phyloP scores from a whole-genome alignment of 345 rosid genomes.

The Acer negundo region DNA sequence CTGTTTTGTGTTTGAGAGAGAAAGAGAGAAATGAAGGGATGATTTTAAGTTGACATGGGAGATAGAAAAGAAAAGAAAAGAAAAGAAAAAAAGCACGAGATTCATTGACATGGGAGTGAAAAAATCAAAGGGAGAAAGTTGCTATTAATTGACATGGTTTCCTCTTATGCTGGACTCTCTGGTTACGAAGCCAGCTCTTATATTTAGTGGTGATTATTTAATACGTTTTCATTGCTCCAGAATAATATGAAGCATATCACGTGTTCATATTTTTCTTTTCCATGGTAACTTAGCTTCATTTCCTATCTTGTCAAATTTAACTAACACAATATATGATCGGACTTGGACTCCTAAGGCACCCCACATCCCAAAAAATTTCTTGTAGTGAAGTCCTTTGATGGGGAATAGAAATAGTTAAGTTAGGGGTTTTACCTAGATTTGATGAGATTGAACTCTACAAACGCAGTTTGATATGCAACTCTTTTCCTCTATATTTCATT shows the following conservation, averaged over 20 bases:
- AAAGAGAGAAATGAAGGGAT: background rate
- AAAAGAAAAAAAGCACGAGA: constrained; percentile 41
- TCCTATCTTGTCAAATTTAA: background rate
- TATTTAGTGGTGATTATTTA: constrained; percentile 42
- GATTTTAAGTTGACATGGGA: background rate
- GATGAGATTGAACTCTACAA: no score
- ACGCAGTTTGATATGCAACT: no score
- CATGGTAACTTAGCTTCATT: background rate
- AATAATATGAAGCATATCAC: background rate
- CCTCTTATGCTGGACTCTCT: constrained; percentile 27
- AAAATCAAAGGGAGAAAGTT: constrained; percentile 37
- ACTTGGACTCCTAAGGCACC: no score
- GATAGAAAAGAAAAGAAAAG: background rate
- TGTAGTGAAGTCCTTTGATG: no score
- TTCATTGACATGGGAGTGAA: constrained; percentile 23
- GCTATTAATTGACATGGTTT: constrained; percentile 32
- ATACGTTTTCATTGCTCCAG: background rate
- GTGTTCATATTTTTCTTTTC: background rate
- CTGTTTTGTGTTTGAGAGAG: constrained; percentile 7
- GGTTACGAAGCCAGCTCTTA: constrained; percentile 27
- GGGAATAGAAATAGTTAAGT: no score
- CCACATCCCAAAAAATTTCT: no score
- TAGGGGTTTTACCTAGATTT: no score
- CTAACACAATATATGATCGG: no score
- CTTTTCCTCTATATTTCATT: no score